Evolutionary conservation across 2,329 filamentous ascomycete species (phyloP).

Genomic region (Grosmannia serpens): DNA sequence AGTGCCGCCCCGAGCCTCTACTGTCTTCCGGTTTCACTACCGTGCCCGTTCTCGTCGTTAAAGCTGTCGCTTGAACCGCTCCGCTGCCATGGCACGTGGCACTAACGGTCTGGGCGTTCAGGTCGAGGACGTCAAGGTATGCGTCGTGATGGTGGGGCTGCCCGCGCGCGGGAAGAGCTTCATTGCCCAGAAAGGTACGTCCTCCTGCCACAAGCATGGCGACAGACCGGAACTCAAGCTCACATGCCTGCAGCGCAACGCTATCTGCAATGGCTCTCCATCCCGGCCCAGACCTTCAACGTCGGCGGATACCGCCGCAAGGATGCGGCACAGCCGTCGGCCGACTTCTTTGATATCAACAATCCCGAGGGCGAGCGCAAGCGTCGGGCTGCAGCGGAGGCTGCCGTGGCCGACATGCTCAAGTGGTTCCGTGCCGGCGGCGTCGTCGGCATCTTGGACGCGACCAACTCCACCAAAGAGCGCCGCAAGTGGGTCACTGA

Average conservation of each 20-base stretch:
- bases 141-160: conserved; percentile 96
- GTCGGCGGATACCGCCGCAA: conserved; percentile 90
- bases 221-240: background rate
- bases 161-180: conserved; percentile 93
- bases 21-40: background rate
- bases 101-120: conserved; percentile 63
- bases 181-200: conserved; percentile 88
- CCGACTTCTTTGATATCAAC: conserved; percentile 87
- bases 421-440: conserved; percentile 84
- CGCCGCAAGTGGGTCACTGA: conserved; percentile 87
- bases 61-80: background rate
- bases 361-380: conserved; percentile 86
- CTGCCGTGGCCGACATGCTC: conserved; percentile 87
- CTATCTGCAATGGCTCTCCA: conserved; percentile 93
- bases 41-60: no score
- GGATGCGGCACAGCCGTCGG: conserved; percentile 78
- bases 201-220: background rate
- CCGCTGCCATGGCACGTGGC: conserved; percentile 30
- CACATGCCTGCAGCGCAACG: conserved; percentile 56
- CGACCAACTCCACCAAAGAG: conserved; percentile 88
- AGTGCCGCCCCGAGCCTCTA: background rate
- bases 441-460: conserved; percentile 86
- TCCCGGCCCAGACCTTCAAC: conserved; percentile 90
- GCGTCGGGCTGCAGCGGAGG: conserved; percentile 78
- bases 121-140: conserved; percentile 93